Conservation (phyloP, 495 filamentous ascomycete genomes). For the Thozetella sp. region DNA sequence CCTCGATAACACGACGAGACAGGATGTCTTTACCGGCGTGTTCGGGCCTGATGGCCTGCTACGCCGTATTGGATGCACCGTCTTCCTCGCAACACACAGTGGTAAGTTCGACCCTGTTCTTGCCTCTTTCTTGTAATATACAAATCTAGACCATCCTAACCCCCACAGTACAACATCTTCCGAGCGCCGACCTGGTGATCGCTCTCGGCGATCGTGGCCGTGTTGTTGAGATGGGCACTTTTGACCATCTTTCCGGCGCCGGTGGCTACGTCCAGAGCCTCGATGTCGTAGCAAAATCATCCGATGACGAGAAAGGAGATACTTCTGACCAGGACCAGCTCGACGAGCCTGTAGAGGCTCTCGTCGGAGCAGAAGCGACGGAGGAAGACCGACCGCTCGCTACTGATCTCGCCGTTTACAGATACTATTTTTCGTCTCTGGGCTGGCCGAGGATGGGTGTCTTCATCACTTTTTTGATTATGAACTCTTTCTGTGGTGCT, state of each 20-base stretch:
- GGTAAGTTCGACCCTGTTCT: constrained; percentile 3
- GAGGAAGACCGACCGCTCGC: too few species aligned
- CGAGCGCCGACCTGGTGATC: background rate
- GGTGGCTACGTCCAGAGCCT: background rate
- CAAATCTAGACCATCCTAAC: background rate
- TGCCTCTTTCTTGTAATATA: background rate
- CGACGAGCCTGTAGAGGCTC: too few species aligned
- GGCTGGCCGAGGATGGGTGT: too few species aligned
- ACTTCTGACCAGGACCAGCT: too few species aligned
- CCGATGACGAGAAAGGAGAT: too few species aligned
- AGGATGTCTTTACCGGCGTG: constrained; percentile 54
- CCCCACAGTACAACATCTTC: constrained; percentile 28
- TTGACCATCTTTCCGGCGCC: background rate
- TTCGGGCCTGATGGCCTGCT: constrained; percentile 56
- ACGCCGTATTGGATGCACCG: constrained; percentile 44
- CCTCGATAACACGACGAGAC: constrained; percentile 60
- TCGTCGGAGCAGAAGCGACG: too few species aligned
- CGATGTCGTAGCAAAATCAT: too few species aligned
- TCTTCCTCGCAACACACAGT: constrained; percentile 48
- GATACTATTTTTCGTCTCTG: too few species aligned
- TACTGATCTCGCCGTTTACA: too few species aligned
- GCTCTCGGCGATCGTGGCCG: background rate
- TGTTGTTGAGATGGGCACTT: background rate
- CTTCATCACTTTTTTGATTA: too few species aligned
- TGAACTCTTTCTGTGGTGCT: too few species aligned